Evolutionary conservation across 176 grass and related monocot species (phyloP), one percentile per base, ranked within the genome.

Genomic region (Carex myosuroides): DNA sequence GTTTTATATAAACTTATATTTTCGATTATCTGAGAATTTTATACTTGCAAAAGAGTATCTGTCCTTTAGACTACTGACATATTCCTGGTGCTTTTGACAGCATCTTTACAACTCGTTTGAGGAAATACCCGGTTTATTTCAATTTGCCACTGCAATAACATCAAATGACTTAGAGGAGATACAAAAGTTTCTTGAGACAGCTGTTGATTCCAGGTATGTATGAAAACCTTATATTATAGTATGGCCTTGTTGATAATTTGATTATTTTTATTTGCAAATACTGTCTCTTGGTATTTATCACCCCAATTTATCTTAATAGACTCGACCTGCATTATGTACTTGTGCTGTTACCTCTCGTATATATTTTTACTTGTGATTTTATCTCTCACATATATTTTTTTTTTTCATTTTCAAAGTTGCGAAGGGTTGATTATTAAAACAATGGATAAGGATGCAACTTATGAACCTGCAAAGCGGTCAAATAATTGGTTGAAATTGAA

Each of bases 341-440:
- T 44, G 52, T 22, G 35, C 0, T 37, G 37, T 60, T 80, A 2
- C 55, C 18, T 56, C 22, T 32, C 17, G 8, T 18, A 80, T 80
- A 74, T n/a, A 74, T 42, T 41, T 39, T 39, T 81, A 44, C 37
- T 44, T 30, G 54, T 63, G 39, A 13, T 11, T 61, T 60, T 80
- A 8, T 46, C 9, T 58, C 5, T 46, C n/a, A 3, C 6, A 74
- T 53, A 46, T 48, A 82, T 82, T 26, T 82, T 30, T 48, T 12
- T 67, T 66, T 82, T 69, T 68, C 2, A 55, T 17, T 83, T 81
- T 70, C 87, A 42, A 69, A 98, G 96, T 88, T 98, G 96, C 89
- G 96, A 98, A 93, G 93, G 93, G 82, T 87, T 98, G 91, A 98
- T 98, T 85, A 98, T 98, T 84, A 98, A 98, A 90, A 98, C 96